phyloP scores from a whole-genome alignment of 129 eudicot species.

The Scalesia atractyloides region DNA sequence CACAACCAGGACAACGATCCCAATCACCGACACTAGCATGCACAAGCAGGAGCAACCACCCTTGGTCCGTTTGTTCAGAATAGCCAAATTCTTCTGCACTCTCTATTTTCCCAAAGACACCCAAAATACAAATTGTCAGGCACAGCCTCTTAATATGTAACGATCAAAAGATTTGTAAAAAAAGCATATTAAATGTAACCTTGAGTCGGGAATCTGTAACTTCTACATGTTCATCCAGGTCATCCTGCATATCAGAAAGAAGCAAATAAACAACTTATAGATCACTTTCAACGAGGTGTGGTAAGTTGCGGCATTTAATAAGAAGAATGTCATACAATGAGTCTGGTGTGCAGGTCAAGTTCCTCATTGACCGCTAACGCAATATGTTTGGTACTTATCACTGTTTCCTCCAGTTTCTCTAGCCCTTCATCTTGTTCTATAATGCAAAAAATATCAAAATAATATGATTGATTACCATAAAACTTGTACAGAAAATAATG shows the following conservation, averaged over 20 bases:
- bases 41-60: slow-evolving; percentile 86
- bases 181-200: slow-evolving; percentile 45
- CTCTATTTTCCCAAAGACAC: slow-evolving; percentile 47
- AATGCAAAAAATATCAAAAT: slow-evolving; percentile 10
- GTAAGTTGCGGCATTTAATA: slow-evolving; percentile 7
- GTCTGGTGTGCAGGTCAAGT: slow-evolving; percentile 89
- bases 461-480: background rate
- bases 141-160: background rate
- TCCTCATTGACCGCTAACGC: slow-evolving; percentile 97
- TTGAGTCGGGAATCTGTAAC: slow-evolving; percentile 80
- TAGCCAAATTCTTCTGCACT: slow-evolving; percentile 64
- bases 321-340: slow-evolving; percentile 56
- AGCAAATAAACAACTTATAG: slow-evolving; percentile 19
- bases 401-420: slow-evolving; percentile 90
- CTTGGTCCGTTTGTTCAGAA: slow-evolving; percentile 77
- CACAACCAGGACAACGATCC: slow-evolving; percentile 46
- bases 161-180: background rate
- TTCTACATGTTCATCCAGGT: slow-evolving; percentile 84
- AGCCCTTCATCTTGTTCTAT: slow-evolving; percentile 98
- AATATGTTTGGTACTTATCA: slow-evolving; percentile 87
- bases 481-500: background rate
- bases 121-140: slow-evolving; percentile 2
- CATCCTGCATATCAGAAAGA: slow-evolving; percentile 59
- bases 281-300: slow-evolving; percentile 1
- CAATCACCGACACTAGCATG: slow-evolving; percentile 55